Conservation (phyloP, 116 monocot species). For the Thalassia testudinum region DNA sequence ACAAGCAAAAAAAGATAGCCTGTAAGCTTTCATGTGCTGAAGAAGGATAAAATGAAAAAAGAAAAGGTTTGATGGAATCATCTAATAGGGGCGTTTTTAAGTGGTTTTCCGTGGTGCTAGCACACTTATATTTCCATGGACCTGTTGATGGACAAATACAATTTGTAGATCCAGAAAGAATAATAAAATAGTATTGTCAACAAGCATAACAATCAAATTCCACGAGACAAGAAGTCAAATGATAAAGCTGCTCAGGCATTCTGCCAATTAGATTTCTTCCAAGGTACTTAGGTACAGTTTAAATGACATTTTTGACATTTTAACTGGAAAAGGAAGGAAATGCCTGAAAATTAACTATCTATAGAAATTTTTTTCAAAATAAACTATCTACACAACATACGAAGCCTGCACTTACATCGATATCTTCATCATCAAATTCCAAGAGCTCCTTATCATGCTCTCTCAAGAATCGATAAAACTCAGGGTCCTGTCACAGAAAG, state of each 20-base stretch:
- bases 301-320: neutral
- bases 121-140: neutral
- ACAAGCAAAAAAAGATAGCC: neutral
- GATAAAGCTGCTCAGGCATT: no score
- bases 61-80: neutral
- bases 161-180: neutral
- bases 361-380: neutral
- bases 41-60: neutral
- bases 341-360: neutral
- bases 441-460: conserved; percentile 85
- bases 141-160: neutral
- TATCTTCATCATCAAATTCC: conserved; percentile 69
- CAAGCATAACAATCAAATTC: neutral
- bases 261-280: no score
- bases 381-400: neutral
- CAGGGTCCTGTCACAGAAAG: conserved; percentile 60
- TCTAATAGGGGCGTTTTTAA: neutral
- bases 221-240: neutral
- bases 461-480: conserved; percentile 82
- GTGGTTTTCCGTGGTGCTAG: no score
- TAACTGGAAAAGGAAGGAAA: neutral
- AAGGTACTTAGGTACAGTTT: no score
- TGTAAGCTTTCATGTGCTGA: neutral
- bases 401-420: conserved; percentile 26
- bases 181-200: neutral